These are phyloP conservation scores for Arthroderma sp. DNA, from an alignment of 2,329 filamentous ascomycete genomes.

Conservation along the genomic window DNA sequence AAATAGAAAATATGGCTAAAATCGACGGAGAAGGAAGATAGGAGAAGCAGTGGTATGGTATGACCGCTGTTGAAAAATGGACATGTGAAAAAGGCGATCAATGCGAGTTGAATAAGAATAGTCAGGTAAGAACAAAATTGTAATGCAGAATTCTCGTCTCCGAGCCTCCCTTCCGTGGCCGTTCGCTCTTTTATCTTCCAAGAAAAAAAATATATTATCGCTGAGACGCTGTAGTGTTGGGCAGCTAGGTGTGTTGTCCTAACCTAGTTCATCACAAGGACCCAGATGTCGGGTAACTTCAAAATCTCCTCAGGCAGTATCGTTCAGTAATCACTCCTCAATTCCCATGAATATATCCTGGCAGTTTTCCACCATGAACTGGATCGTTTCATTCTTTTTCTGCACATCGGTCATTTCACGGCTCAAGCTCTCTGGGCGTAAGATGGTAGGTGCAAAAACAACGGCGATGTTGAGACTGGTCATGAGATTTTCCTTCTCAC, in stretches of 20 bases:
- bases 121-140: neutral
- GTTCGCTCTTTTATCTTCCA: neutral
- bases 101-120: neutral
- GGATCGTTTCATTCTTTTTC: conserved; percentile 79
- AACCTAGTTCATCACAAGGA: neutral
- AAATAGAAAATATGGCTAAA: neutral
- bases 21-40: neutral
- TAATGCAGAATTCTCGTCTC: neutral
- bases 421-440: conserved; percentile 80
- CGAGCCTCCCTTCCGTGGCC: neutral
- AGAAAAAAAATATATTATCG: neutral
- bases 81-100: neutral
- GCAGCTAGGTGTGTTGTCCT: neutral
- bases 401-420: conserved; percentile 95
- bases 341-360: conserved; percentile 57
- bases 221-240: neutral
- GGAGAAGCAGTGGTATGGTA: neutral
- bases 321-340: neutral
- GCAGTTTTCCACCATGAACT: conserved; percentile 86
- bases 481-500: conserved; percentile 85
- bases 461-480: conserved; percentile 91
- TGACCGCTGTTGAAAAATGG: neutral
- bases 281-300: neutral
- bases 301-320: neutral
- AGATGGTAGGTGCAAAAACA: conserved; percentile 94